phyloP scores from a whole-genome alignment of 495 filamentous ascomycete genomes.

The Talaromyces adpressus region DNA sequence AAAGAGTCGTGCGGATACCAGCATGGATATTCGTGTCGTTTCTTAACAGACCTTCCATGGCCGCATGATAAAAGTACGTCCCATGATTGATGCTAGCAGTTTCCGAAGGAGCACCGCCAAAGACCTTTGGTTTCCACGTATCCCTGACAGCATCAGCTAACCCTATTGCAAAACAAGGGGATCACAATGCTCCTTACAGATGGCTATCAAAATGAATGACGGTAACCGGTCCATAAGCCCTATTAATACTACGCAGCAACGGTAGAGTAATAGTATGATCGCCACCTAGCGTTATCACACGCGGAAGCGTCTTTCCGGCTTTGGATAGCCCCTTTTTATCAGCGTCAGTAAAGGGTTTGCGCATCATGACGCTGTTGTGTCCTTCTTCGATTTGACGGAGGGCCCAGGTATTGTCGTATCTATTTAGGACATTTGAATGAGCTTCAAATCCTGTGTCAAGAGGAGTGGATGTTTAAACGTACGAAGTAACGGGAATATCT shows the following conservation, averaged over 20 bases:
- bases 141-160: constrained; percentile 28
- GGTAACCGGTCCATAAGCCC: constrained; percentile 57
- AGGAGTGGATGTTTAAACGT: constrained; percentile 13
- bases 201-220: constrained; percentile 73
- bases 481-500: constrained; percentile 66
- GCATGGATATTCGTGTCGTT: constrained; percentile 84
- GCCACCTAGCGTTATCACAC: constrained; percentile 63
- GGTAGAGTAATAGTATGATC: constrained; percentile 61
- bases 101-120: constrained; percentile 54
- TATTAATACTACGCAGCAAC: constrained; percentile 56
- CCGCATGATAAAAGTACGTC: constrained; percentile 68
- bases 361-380: constrained; percentile 47
- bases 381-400: constrained; percentile 68
- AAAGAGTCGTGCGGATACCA: constrained; percentile 74
- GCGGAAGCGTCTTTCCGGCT: constrained; percentile 49
- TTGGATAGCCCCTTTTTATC: constrained; percentile 42
- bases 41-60: constrained; percentile 64
- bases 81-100: constrained; percentile 77
- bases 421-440: constrained; percentile 6
- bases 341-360: constrained; percentile 37
- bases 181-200: constrained; percentile 31
- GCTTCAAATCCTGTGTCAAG: not conserved
- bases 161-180: not conserved
- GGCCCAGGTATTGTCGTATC: constrained; percentile 65
- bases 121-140: constrained; percentile 64